phyloP scores from a whole-genome alignment of 2,329 filamentous ascomycete species.

The Pseudocercospora musae region DNA sequence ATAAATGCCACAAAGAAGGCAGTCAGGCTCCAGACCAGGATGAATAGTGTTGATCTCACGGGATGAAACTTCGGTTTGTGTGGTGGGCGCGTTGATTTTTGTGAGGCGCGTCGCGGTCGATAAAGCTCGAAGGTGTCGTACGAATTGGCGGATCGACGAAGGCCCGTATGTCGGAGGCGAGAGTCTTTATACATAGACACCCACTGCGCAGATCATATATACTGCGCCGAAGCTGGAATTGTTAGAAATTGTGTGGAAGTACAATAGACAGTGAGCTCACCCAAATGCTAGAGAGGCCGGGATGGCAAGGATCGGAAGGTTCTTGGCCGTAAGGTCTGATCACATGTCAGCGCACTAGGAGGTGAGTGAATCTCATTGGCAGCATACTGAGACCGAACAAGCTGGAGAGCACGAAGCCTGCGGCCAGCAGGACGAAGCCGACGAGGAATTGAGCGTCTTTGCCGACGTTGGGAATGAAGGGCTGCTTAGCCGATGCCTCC shows the following conservation, averaged over 20 bases:
- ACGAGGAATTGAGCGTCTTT: constrained; percentile 83
- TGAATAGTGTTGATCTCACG: constrained; percentile 27
- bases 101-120: constrained; percentile 1
- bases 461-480: constrained; percentile 73
- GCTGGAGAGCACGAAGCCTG: constrained; percentile 68
- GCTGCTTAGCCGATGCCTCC: constrained; percentile 85
- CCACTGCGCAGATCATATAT: constrained; percentile 98
- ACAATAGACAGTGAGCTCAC: constrained; percentile 54
- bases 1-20: constrained; percentile 24
- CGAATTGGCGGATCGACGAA: constrained; percentile 6
- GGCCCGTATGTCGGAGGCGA: constrained; percentile 9
- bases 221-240: constrained; percentile 77
- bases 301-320: constrained; percentile 72
- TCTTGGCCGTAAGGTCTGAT: constrained; percentile 76
- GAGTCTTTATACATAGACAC: constrained; percentile 80
- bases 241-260: constrained; percentile 6
- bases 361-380: constrained; percentile 19
- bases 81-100: constrained; percentile 4
- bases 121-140: constrained; percentile 11
- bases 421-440: constrained; percentile 69
- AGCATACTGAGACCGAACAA: constrained; percentile 82
- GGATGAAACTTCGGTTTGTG: constrained; percentile 20
- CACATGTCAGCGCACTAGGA: constrained; percentile 19
- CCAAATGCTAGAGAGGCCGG: constrained; percentile 86
- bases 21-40: constrained; percentile 20